A percentile compares a stretch with the other conserved stretches of the same genome.
Evolutionary conservation across 2,329 filamentous ascomycete genomes (phyloP).

Genomic region (Penicillium sp.): DNA sequence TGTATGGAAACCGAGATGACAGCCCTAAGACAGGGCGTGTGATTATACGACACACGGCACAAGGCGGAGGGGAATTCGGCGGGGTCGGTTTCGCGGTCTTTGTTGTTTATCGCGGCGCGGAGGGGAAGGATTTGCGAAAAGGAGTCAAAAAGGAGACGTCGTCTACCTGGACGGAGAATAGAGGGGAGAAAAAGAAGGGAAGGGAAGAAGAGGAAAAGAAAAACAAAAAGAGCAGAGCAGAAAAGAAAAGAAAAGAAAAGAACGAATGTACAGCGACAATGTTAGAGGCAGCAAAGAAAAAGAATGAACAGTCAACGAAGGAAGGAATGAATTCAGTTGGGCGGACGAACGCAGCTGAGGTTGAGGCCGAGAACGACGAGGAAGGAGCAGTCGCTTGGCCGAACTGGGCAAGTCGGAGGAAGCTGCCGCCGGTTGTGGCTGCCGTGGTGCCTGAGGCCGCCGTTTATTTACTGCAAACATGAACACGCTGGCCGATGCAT

Average conservation of each 20-base stretch:
- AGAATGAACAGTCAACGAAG: not conserved
- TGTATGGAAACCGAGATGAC: no score
- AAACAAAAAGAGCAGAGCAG: slow-evolving; percentile 5
- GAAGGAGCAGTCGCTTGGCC: not conserved
- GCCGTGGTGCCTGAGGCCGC: slow-evolving; percentile 5
- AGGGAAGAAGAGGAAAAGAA: slow-evolving; percentile 1
- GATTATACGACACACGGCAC: not conserved
- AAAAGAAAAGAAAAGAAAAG: not conserved
- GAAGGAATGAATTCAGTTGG: not conserved
- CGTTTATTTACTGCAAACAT: no score
- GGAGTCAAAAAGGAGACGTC: slow-evolving; percentile 17
- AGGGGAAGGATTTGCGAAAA: slow-evolving; percentile 11
- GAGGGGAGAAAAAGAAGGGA: slow-evolving; percentile 11
- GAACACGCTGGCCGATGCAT: no score
- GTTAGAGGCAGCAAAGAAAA: not conserved
- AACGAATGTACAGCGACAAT: slow-evolving; percentile 6
- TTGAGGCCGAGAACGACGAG: slow-evolving; percentile 9
- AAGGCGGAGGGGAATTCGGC: not conserved
- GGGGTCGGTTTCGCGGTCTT: not conserved
- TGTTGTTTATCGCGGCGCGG: not conserved
- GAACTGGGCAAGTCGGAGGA: not conserved
- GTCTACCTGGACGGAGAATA: slow-evolving; percentile 13
- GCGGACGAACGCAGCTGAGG: not conserved
- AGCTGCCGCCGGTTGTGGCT: not conserved
- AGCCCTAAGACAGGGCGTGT: no score